Conservation (phyloP, 441 rosid genomes). For the Euphorbia corollata region DNA sequence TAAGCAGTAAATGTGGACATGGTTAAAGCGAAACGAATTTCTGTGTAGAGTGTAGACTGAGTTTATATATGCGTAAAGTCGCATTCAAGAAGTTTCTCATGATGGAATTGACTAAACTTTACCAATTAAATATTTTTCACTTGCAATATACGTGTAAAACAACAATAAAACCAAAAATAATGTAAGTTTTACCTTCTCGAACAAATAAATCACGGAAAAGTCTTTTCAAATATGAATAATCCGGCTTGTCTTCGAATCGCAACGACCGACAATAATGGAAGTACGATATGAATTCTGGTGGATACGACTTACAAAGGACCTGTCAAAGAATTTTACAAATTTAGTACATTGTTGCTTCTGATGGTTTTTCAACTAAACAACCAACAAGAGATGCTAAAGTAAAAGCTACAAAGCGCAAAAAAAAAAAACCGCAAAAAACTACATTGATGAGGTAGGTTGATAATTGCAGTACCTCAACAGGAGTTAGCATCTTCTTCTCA, state of each 20-base stretch:
- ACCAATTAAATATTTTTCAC: neutral
- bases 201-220: slow-evolving; percentile 87
- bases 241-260: slow-evolving; percentile 92
- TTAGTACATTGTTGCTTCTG: neutral
- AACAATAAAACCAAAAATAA: too few species aligned
- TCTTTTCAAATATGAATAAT: slow-evolving; percentile 80
- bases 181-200: slow-evolving; percentile 53
- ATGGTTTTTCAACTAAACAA: too few species aligned
- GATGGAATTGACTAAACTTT: too few species aligned
- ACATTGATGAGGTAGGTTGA: too few species aligned
- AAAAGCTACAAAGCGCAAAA: too few species aligned
- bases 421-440: too few species aligned
- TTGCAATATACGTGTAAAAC: too few species aligned
- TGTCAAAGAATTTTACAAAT: slow-evolving; percentile 25
- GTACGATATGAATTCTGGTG: slow-evolving; percentile 81
- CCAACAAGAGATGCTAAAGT: too few species aligned
- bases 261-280: slow-evolving; percentile 80
- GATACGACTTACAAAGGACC: slow-evolving; percentile 87
- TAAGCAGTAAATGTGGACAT: slow-evolving; percentile 1
- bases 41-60: too few species aligned
- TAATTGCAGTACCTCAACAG: slow-evolving; percentile 49
- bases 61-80: too few species aligned
- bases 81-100: too few species aligned
- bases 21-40: too few species aligned
- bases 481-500: slow-evolving; percentile 69